Conservation (phyloP, 2,329 filamentous ascomycete species). For the Aureobasidium sp. region DNA sequence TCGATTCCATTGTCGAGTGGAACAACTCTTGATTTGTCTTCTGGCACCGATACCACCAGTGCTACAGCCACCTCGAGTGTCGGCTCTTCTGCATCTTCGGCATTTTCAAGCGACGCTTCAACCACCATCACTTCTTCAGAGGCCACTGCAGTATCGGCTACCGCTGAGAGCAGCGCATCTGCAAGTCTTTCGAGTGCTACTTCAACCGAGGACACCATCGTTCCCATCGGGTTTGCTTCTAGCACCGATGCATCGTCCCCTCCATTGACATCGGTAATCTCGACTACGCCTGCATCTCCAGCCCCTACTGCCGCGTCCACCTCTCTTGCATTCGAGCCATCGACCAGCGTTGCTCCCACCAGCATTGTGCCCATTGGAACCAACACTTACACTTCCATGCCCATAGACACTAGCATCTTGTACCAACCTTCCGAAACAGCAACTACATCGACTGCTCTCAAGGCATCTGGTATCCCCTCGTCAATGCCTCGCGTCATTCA, state of each 20-base stretch:
- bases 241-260: slow-evolving; percentile 1
- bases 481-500: slow-evolving; percentile 66
- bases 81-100: not conserved
- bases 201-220: not conserved
- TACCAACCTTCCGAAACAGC: slow-evolving; percentile 40
- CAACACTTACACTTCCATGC: slow-evolving; percentile 36
- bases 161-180: slow-evolving; percentile 2
- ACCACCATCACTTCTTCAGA: not conserved
- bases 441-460: slow-evolving; percentile 29
- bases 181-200: not conserved
- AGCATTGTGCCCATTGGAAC: slow-evolving; percentile 41
- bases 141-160: slow-evolving; percentile 1
- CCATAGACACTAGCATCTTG: slow-evolving; percentile 54
- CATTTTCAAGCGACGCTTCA: not conserved
- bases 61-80: not conserved
- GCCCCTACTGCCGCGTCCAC: slow-evolving; percentile 8
- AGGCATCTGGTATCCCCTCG: slow-evolving; percentile 49
- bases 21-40: not conserved
- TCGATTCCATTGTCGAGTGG: slow-evolving; percentile 1
- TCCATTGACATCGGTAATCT: not conserved
- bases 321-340: slow-evolving; percentile 19
- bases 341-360: slow-evolving; percentile 25
- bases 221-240: not conserved
- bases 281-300: slow-evolving; percentile 6
- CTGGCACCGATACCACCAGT: not conserved